Base-by-base conservation (phyloP, 169 alveolate species). In the Plasmodium malariae region DNA sequence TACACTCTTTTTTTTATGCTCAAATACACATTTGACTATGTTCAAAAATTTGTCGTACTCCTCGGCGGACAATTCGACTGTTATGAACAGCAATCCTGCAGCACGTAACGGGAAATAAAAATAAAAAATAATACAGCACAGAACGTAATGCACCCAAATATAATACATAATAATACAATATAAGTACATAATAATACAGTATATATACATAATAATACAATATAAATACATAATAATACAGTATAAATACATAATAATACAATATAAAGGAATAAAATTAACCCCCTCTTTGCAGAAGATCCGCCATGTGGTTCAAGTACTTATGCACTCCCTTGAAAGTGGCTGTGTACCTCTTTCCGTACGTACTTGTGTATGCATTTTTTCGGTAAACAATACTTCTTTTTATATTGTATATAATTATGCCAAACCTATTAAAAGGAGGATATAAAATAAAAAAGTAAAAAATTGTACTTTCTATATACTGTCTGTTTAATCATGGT, bases 241-340 rank as follows among this genome's bases (percentile, higher is more conserved):
- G 17, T 11, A 11, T 7, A 28, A 28, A 1, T 0, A 9, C 48
- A 32, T 2, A 7, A 7, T 57, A 7, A 19, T 3, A 28, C 0
- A 5, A 19, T 28, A 24, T 4, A 57, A 21, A 21, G 11, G 24
- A 19, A 21, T 19, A 3, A 14, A 54, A 21, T 28, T 62, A 28
- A 76, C 89, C 89, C 14, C 54, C 54, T 54, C 45, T 67, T 51
- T 76, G 89, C 57, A 76, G 21, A 7, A 76, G 45, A 36, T 76
- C 72, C 7, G 74, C 6, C 28, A 76, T 67, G 51, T 1, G 63
- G 26, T 30, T 34, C 55, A 76, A 45, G 30, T 62, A 67, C 6
- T 65, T 76, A 48, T 76, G 76, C 24, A 76, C 37, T 24, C 89
- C 89, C 71, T 76, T 76, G 65, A 76, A 76, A 28, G 89, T 40